Percentiles rank a stretch among this genome's conserved stretches.
Evolutionary conservation across 2,329 filamentous ascomycete species (phyloP).

Genomic region (Macroventuria anomochaeta): DNA sequence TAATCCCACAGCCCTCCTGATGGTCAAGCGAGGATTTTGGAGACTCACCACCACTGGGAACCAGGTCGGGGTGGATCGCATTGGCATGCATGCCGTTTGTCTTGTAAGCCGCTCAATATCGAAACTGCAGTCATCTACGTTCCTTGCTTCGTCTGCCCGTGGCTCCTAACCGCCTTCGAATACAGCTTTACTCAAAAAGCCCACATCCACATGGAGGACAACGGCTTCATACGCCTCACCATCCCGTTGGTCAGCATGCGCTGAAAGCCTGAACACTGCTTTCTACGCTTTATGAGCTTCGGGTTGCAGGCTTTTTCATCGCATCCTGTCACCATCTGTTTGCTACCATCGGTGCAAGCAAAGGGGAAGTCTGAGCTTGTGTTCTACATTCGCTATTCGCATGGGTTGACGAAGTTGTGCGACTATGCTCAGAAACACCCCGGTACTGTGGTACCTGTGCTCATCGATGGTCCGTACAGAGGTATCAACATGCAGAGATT

Average conservation of each 20-base stretch:
- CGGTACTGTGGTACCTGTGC: slow-evolving; percentile 50
- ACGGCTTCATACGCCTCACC: slow-evolving; percentile 27
- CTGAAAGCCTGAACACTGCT: slow-evolving; percentile 63
- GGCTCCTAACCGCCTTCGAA: slow-evolving; percentile 57
- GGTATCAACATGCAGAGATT: slow-evolving; percentile 50
- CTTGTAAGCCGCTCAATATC: slow-evolving; percentile 20
- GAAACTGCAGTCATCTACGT: slow-evolving; percentile 60
- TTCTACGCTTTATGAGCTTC: slow-evolving; percentile 58
- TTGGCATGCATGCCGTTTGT: slow-evolving; percentile 40
- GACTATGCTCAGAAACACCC: slow-evolving; percentile 19
- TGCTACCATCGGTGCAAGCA: slow-evolving; percentile 44
- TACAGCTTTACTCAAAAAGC: slow-evolving; percentile 58
- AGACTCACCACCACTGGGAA: slow-evolving; percentile 39
- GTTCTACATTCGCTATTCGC: slow-evolving; percentile 61
- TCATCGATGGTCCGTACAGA: slow-evolving; percentile 67
- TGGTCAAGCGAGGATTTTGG: slow-evolving; percentile 27
- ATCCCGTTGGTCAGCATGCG: slow-evolving; percentile 40
- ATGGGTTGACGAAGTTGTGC: slow-evolving; percentile 58
- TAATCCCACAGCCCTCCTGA: slow-evolving; percentile 31
- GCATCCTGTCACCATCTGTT: slow-evolving; percentile 65
- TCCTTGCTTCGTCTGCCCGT: slow-evolving; percentile 54
- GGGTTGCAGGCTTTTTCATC: slow-evolving; percentile 54
- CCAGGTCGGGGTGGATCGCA: slow-evolving; percentile 39
- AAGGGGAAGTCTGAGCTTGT: slow-evolving; percentile 48
- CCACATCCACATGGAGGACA: slow-evolving; percentile 40